Evolutionary conservation across 257 asterid species (phyloP).

Genomic region (Phtheirospermum japonicum): DNA sequence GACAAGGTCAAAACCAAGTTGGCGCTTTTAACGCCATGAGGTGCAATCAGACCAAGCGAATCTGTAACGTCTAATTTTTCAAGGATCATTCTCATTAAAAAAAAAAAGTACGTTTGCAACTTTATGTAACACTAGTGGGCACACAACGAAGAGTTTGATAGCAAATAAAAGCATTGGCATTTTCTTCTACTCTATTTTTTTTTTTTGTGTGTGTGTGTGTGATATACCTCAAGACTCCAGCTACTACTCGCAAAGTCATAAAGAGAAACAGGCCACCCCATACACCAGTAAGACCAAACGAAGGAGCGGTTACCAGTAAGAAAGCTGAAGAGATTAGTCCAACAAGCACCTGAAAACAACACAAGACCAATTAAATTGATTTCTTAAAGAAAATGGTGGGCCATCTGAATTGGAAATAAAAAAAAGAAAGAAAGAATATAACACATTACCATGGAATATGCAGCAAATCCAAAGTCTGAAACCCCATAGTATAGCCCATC

Average conservation of each 20-base stretch:
- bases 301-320: slow-evolving; percentile 59
- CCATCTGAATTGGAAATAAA: background rate
- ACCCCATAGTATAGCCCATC: slow-evolving; percentile 98
- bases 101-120: no score
- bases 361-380: background rate
- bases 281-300: slow-evolving; percentile 72
- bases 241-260: slow-evolving; percentile 84
- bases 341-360: slow-evolving; percentile 54
- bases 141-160: background rate
- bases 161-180: background rate
- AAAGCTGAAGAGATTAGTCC: slow-evolving; percentile 65
- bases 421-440: slow-evolving; percentile 12
- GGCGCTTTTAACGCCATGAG: background rate
- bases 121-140: background rate
- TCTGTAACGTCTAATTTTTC: background rate
- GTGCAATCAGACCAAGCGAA: background rate
- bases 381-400: slow-evolving; percentile 12
- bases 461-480: slow-evolving; percentile 91
- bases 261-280: slow-evolving; percentile 92
- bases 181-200: background rate
- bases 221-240: slow-evolving; percentile 65
- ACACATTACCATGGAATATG: slow-evolving; percentile 92
- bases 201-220: background rate
- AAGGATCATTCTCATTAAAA: no score
- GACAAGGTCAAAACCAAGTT: no score